Conservation (phyloP, 139 green algal species). For the Edaphochlamys debaryana region DNA sequence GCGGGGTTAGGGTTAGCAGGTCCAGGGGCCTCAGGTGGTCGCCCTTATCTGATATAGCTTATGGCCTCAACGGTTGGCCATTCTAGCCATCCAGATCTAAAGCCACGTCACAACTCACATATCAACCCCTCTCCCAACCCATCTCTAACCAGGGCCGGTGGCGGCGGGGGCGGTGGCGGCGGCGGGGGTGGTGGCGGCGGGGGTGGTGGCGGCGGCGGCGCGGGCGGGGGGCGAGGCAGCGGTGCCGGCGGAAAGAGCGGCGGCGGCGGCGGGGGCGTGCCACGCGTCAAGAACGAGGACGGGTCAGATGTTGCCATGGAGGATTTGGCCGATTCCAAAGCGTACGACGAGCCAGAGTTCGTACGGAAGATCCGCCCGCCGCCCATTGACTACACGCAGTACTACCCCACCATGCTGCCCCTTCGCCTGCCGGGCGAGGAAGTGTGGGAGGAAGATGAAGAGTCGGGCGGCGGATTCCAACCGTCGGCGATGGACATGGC, state of each 20-base stretch:
- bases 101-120: too few species aligned
- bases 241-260: not conserved
- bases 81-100: too few species aligned
- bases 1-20: too few species aligned
- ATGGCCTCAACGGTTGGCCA: too few species aligned
- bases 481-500: constrained; percentile 29
- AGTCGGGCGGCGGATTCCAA: not conserved
- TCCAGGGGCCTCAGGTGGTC: too few species aligned
- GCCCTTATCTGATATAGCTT: too few species aligned
- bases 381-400: constrained; percentile 56
- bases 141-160: too few species aligned
- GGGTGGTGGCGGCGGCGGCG: constrained; percentile 16
- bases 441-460: constrained; percentile 25
- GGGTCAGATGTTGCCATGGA: not conserved
- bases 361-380: constrained; percentile 4
- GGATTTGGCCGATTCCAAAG: constrained; percentile 3
- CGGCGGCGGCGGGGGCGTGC: not conserved
- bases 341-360: not conserved
- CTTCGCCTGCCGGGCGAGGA: constrained; percentile 44
- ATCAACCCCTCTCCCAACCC: too few species aligned
- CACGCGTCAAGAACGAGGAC: not conserved
- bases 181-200: constrained; percentile 7
- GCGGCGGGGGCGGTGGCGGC: not conserved
- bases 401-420: constrained; percentile 69
- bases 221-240: constrained; percentile 1